Evolutionary conservation across 2,329 filamentous ascomycete genomes (phyloP), one percentile per base, ranked within the genome.

Genomic region (Aureobasidium sp.): DNA sequence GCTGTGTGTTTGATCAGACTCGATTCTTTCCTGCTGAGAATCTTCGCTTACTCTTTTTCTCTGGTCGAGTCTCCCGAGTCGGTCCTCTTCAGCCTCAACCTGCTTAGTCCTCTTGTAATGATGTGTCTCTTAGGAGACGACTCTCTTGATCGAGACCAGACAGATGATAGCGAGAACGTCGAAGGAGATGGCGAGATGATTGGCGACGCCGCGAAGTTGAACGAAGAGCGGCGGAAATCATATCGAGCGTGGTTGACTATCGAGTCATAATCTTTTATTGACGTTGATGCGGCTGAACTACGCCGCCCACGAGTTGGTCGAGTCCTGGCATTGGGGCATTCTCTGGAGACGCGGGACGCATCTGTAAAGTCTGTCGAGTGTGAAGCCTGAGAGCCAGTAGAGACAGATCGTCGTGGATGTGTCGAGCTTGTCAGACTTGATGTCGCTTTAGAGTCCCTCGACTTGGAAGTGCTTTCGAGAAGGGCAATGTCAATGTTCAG

Each of bases 251-350:
- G 65, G 15, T 67, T 65, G 25, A 74, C 61, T 60, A 71, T 70
- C 5, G 67, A 66, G 62, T 73, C 72, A 57, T 73, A 72, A 59
- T 73, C 71, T 49, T 67, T 68, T 53, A 72, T 68, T 4, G 69
- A 73, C 9, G 71, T 64, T 11, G 71, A 70, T 15, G 67, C 63
- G 54, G 64, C 63, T 13, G 66, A 70, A 10, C 63, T 64, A n/a
- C 55, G 57, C 7, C 57, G 44, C 27, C 57, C 45, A 29, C 57
- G 57, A n/a, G 21, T 29, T 15, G 25, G 44, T 48, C 54, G 54
- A 59, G 54, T 37, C 25, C 32, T 47, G 9, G 9, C 32, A n/a
- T 59, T 34, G 1, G 34, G 57, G 13, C 65, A 63, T 16, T 72
- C 71, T 49, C 65, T 67, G 34, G 71, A 73, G n/a, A 63, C 39